A percentile compares a stretch with the other conserved stretches of the same genome.
These are phyloP conservation scores for Tolypocladium guangdongense DNA, from an alignment of 2,329 filamentous ascomycete genomes.

Conservation along the genomic window DNA sequence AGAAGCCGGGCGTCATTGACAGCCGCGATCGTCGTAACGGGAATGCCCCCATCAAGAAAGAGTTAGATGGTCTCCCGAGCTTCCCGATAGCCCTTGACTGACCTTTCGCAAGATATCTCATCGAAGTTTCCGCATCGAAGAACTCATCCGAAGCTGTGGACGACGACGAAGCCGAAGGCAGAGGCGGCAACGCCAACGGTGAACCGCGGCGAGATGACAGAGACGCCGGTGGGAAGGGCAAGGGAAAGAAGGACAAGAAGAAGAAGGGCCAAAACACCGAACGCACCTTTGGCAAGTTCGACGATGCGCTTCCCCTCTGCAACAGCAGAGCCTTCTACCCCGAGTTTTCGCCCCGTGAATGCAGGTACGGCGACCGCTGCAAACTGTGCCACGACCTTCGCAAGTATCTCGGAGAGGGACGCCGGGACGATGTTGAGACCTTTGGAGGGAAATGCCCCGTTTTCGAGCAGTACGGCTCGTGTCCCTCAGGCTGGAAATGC, in stretches of 20 bases:
- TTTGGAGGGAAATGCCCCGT: constrained; percentile 74
- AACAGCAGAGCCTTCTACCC: constrained; percentile 57
- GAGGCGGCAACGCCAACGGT: constrained; percentile 15
- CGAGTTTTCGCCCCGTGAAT: constrained; percentile 74
- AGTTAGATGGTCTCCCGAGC: constrained; percentile 36
- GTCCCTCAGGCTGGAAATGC: constrained; percentile 85
- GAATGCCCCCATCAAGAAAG: constrained; percentile 60
- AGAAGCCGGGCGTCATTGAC: constrained; percentile 11
- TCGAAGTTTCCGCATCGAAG: constrained; percentile 20
- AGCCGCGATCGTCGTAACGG: constrained; percentile 34
- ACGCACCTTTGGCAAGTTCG: constrained; percentile 69
- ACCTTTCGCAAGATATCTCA: constrained; percentile 27
- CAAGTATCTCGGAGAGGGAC: constrained; percentile 72
- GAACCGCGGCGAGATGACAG: constrained; percentile 47
- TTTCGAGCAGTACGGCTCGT: constrained; percentile 65
- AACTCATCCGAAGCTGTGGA: constrained; percentile 20
- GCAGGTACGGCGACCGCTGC: constrained; percentile 71
- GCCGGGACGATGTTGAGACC: constrained; percentile 66
- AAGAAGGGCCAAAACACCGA: constrained; percentile 65
- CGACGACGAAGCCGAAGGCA: constrained; percentile 39
- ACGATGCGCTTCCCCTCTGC: constrained; percentile 69
- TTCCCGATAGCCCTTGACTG: not conserved
- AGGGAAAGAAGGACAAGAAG: constrained; percentile 36
- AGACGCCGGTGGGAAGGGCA: constrained; percentile 28
- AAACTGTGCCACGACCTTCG: constrained; percentile 75